These are phyloP conservation scores for Phytophthora europaea DNA, from an alignment of 352 stramenopile species.

Conservation along the genomic window DNA sequence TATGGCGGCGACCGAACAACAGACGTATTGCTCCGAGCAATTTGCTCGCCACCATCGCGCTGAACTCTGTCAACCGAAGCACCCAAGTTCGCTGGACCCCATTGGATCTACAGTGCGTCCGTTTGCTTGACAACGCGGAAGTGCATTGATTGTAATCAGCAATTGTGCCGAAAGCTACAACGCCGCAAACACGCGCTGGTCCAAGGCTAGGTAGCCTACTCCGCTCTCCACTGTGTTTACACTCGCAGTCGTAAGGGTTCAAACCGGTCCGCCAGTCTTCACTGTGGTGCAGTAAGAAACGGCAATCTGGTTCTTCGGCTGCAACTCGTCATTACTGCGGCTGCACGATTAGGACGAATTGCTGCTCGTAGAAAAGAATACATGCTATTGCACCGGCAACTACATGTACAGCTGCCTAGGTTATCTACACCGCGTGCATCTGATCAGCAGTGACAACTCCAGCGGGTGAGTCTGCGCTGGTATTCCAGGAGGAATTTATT, in stretches of 20 bases:
- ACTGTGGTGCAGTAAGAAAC: conserved; percentile 3
- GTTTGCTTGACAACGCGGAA: neutral
- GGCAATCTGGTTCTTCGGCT: conserved; percentile 6
- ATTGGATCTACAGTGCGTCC: neutral
- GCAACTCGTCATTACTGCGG: neutral
- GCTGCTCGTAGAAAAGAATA: neutral
- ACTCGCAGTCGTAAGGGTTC: too few species aligned
- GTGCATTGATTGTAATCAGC: neutral
- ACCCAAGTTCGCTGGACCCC: neutral
- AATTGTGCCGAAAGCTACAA: neutral
- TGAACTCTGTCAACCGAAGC: neutral
- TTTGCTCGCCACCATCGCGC: neutral
- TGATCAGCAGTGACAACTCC: too few species aligned
- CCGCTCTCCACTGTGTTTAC: too few species aligned
- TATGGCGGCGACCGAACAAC: neutral
- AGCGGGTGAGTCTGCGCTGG: too few species aligned
- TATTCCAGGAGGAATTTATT: too few species aligned
- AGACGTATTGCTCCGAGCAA: neutral
- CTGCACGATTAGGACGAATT: neutral
- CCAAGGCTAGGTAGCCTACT: too few species aligned
- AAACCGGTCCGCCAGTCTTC: neutral
- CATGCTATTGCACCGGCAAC: too few species aligned
- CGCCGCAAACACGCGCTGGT: neutral
- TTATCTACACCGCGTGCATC: too few species aligned
- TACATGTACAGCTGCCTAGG: too few species aligned